Evolutionary conservation across 805 yeast genomes (phyloP).

Genomic region (Starmerella vitae): DNA sequence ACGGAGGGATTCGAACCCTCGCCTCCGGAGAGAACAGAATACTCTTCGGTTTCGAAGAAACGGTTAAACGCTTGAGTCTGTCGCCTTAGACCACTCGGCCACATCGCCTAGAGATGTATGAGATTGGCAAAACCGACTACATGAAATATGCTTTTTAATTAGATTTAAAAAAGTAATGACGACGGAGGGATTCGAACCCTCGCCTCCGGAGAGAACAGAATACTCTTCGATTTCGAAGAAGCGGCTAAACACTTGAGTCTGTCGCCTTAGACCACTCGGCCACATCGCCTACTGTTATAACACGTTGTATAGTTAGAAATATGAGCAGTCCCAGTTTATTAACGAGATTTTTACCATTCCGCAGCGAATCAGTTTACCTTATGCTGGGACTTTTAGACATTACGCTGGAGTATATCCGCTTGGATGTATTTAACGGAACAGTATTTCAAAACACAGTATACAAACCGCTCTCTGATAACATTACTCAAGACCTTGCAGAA

Average conservation of each 20-base stretch:
- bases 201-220: slow-evolving; percentile 22
- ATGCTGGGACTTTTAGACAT: too few relatives aligned
- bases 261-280: slow-evolving; percentile 23
- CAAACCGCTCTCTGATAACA: too few relatives aligned
- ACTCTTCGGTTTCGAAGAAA: slow-evolving; percentile 16
- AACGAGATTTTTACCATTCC: too few relatives aligned
- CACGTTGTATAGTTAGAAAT: too few relatives aligned
- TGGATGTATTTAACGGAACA: too few relatives aligned
- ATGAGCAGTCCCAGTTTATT: too few relatives aligned
- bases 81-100: slow-evolving; percentile 23
- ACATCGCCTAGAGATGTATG: slow-evolving; percentile 19
- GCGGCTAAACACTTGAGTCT: slow-evolving; percentile 18
- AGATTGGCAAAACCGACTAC: too few relatives aligned
- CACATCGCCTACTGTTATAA: slow-evolving; percentile 21
- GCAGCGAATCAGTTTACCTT: too few relatives aligned
- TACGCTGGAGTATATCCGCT: too few relatives aligned
- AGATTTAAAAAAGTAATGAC: slow-evolving; percentile 12
- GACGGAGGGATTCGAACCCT: slow-evolving; percentile 21
- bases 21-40: slow-evolving; percentile 21
- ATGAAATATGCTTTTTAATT: too few relatives aligned
- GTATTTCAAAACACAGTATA: too few relatives aligned
- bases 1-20: slow-evolving; percentile 18
- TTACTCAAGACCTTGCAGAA: too few relatives aligned
- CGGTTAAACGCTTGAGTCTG: slow-evolving; percentile 18
- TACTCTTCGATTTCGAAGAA: slow-evolving; percentile 14